Conservation (phyloP, 2,329 filamentous ascomycete genomes). For the Plectosphaerella cucumerina region DNA sequence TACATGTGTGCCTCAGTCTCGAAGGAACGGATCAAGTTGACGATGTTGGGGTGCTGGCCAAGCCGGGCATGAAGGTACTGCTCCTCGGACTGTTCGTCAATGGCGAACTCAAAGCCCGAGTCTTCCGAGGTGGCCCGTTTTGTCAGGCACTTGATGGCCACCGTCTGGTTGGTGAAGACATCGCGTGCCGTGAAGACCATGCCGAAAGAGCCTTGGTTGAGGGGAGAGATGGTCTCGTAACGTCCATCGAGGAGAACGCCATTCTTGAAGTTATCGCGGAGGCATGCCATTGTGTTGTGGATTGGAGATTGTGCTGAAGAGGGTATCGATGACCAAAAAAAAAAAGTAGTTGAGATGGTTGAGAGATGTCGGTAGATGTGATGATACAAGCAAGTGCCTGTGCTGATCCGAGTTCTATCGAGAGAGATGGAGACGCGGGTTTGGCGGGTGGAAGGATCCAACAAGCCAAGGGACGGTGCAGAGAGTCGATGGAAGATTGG, state of each 20-base stretch:
- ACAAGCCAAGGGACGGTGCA: too few relatives aligned
- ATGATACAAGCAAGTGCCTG: constrained; percentile 7
- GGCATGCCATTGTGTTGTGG: constrained; percentile 66
- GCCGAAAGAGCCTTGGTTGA: constrained; percentile 98
- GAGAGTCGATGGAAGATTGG: not conserved
- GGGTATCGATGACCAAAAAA: constrained; percentile 9
- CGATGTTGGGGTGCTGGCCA: constrained; percentile 80
- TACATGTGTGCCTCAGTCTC: constrained; percentile 89
- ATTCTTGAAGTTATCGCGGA: constrained; percentile 75
- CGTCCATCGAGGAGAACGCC: constrained; percentile 82
- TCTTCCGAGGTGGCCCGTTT: constrained; percentile 67
- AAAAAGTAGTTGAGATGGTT: constrained; percentile 4
- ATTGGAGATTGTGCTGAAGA: constrained; percentile 16
- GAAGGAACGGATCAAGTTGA: constrained; percentile 87
- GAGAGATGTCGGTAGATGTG: constrained; percentile 1
- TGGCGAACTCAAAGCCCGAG: constrained; percentile 58
- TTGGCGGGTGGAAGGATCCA: not conserved
- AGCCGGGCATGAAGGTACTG: constrained; percentile 75
- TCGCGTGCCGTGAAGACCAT: constrained; percentile 96
- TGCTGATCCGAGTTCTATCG: not conserved
- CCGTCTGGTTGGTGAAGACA: constrained; percentile 67
- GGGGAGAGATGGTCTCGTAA: constrained; percentile 84
- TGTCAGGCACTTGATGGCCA: constrained; percentile 95
- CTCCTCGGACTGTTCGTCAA: constrained; percentile 82
- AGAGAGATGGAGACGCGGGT: not conserved